These are phyloP conservation scores for Thoreauomyces humboldtii DNA, from an alignment of 192 early-diverging fungal genomes.

Conservation along the genomic window DNA sequence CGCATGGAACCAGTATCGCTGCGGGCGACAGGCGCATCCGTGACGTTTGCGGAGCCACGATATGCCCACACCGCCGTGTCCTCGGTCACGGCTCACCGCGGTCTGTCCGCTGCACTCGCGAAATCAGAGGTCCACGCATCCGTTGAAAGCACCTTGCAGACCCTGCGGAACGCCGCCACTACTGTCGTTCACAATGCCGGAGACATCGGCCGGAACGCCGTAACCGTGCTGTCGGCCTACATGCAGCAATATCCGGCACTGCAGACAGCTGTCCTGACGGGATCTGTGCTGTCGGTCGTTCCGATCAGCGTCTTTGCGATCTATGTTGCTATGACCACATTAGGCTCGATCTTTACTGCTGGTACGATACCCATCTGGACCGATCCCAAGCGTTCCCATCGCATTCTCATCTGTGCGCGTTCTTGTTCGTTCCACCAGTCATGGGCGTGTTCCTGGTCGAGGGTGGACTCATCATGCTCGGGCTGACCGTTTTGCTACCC, in stretches of 20 bases:
- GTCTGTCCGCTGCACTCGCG: neutral
- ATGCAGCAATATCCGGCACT: conserved; percentile 11
- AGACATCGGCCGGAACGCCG: neutral
- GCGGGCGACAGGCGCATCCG: too few species aligned
- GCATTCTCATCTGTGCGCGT: neutral
- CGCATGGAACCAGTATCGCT: too few species aligned
- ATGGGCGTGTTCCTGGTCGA: conserved; percentile 14
- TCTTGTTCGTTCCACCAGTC: neutral
- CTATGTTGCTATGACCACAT: conserved; percentile 11
- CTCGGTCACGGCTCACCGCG: conserved; percentile 1
- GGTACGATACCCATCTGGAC: neutral
- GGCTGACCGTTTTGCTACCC: conserved; percentile 18
- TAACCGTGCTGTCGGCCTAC: conserved; percentile 5
- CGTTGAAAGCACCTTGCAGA: neutral
- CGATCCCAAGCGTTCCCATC: neutral
- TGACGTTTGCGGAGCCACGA: too few species aligned
- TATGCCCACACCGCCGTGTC: too few species aligned
- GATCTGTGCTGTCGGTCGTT: neutral
- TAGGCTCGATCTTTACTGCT: conserved; percentile 1
- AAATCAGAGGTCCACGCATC: neutral
- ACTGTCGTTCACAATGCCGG: conserved; percentile 2
- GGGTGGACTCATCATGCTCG: conserved; percentile 6
- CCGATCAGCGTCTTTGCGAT: conserved; percentile 16
- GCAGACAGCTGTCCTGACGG: conserved; percentile 10
- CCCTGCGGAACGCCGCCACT: neutral